phyloP scores from a whole-genome alignment of 2,329 filamentous ascomycete species.

The Paecilomyces sp. region DNA sequence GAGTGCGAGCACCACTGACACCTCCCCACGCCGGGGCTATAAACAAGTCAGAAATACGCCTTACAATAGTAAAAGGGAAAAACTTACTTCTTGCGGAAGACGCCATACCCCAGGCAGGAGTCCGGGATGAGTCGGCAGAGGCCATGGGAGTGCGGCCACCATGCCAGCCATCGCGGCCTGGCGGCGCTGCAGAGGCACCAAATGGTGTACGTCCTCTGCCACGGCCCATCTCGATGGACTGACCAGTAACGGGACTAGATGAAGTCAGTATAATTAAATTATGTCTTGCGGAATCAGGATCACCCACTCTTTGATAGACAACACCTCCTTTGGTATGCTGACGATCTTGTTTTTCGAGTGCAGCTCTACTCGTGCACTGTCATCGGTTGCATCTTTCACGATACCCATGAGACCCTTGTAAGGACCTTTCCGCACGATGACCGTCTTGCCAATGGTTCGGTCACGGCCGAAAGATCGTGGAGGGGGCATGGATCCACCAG shows the following conservation, averaged over 20 bases:
- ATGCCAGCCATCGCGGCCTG: slow-evolving; percentile 48
- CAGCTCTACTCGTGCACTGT: slow-evolving; percentile 79
- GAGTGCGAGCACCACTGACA: slow-evolving; percentile 41
- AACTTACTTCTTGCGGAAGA: slow-evolving; percentile 55
- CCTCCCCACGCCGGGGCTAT: slow-evolving; percentile 37
- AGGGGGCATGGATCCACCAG: slow-evolving; percentile 55
- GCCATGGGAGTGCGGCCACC: slow-evolving; percentile 64
- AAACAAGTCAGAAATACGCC: slow-evolving; percentile 12
- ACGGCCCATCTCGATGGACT: slow-evolving; percentile 64
- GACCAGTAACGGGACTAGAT: slow-evolving; percentile 56
- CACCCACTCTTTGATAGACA: slow-evolving; percentile 76
- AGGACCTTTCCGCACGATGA: slow-evolving; percentile 76
- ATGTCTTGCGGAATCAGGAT: not conserved
- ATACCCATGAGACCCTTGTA: slow-evolving; percentile 93
- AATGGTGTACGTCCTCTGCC: slow-evolving; percentile 42
- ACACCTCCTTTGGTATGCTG: slow-evolving; percentile 69
- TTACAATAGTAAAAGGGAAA: not conserved
- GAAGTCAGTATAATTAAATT: slow-evolving; percentile 11
- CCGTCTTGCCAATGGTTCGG: slow-evolving; percentile 80
- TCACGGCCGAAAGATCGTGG: slow-evolving; percentile 71
- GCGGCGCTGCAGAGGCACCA: slow-evolving; percentile 40
- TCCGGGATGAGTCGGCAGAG: slow-evolving; percentile 55
- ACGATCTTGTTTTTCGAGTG: slow-evolving; percentile 92
- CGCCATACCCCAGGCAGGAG: slow-evolving; percentile 65
- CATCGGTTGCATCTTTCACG: slow-evolving; percentile 88